Conservation (phyloP, 495 filamentous ascomycete species). For the Glarea lozoyensis region DNA sequence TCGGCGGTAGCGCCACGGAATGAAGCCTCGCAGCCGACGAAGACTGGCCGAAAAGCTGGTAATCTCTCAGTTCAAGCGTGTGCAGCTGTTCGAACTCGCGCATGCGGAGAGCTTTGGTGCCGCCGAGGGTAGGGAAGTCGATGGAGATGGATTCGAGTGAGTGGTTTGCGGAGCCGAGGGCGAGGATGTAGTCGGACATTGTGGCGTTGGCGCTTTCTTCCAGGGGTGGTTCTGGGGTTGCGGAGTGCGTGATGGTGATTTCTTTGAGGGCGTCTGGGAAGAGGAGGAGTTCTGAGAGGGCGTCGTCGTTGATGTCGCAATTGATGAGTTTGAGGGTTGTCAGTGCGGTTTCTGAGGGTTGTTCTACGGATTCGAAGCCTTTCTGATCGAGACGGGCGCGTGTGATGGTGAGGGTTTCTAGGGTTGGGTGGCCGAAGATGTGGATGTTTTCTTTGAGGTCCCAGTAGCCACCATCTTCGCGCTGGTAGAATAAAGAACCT, state of each 20-base stretch:
- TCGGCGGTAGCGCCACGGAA: conserved; percentile 24
- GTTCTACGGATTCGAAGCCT: conserved; percentile 25
- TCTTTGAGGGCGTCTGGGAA: conserved; percentile 22
- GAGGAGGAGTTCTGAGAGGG: conserved; percentile 25
- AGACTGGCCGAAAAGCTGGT: conserved; percentile 24
- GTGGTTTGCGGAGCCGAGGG: conserved; percentile 19
- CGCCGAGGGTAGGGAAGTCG: conserved; percentile 22
- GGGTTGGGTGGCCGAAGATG: conserved; percentile 27
- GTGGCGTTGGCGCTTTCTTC: conserved; percentile 25
- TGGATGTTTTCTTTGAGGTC: conserved; percentile 29
- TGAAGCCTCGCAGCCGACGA: conserved; percentile 23
- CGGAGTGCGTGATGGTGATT: conserved; percentile 24
- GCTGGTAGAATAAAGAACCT: conserved; percentile 23
- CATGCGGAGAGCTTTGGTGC: conserved; percentile 19
- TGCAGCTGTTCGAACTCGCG: conserved; percentile 21
- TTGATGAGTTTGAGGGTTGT: conserved; percentile 23
- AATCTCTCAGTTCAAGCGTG: conserved; percentile 20
- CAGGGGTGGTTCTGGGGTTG: conserved; percentile 18
- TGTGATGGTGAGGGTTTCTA: conserved; percentile 23
- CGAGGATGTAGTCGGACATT: conserved; percentile 26
- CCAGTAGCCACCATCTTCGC: conserved; percentile 24
- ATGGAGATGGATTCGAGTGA: conserved; percentile 24
- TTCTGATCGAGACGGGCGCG: conserved; percentile 21
- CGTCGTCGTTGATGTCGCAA: conserved; percentile 29
- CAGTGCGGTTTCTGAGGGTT: conserved; percentile 22